Conservation (phyloP, 768 basidiomycete species). For the Lentinula lateritia region DNA sequence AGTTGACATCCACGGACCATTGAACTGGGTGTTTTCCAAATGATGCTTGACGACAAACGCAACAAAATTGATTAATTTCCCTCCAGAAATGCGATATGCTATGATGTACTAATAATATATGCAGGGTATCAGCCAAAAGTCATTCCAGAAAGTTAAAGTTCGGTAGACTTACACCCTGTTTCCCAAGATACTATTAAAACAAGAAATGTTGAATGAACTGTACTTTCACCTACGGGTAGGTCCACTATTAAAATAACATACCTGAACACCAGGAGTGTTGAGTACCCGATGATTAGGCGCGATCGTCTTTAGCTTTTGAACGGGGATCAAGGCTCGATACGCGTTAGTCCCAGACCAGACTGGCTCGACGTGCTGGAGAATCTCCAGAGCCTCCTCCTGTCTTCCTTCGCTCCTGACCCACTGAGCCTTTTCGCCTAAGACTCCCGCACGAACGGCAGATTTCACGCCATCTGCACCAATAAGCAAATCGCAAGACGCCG, state of each 20-base stretch:
- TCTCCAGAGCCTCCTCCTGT: constrained; percentile 31
- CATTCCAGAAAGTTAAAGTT: neutral
- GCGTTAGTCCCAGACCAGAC: constrained; percentile 54
- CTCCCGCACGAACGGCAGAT: constrained; percentile 20
- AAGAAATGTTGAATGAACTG: neutral
- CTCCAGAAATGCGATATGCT: constrained; percentile 55
- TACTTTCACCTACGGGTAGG: neutral
- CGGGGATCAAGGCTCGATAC: constrained; percentile 56
- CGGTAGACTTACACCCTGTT: constrained; percentile 27
- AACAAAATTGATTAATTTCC: constrained; percentile 57
- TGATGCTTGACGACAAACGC: constrained; percentile 49
- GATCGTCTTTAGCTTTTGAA: constrained; percentile 35
- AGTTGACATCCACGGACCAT: constrained; percentile 47
- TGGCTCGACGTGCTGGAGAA: constrained; percentile 42
- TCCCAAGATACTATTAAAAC: constrained; percentile 48
- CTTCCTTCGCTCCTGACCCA: constrained; percentile 28
- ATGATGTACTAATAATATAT: constrained; percentile 44
- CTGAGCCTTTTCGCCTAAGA: constrained; percentile 32
- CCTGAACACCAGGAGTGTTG: constrained; percentile 39
- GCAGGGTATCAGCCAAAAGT: neutral
- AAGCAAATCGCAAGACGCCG: constrained; percentile 56
- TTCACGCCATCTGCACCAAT: constrained; percentile 20
- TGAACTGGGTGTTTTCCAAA: constrained; percentile 43
- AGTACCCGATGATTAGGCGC: constrained; percentile 45
- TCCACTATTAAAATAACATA: constrained; percentile 18